Base-by-base conservation (phyloP, 805 yeast species). In the Candida palmyrensis region DNA sequence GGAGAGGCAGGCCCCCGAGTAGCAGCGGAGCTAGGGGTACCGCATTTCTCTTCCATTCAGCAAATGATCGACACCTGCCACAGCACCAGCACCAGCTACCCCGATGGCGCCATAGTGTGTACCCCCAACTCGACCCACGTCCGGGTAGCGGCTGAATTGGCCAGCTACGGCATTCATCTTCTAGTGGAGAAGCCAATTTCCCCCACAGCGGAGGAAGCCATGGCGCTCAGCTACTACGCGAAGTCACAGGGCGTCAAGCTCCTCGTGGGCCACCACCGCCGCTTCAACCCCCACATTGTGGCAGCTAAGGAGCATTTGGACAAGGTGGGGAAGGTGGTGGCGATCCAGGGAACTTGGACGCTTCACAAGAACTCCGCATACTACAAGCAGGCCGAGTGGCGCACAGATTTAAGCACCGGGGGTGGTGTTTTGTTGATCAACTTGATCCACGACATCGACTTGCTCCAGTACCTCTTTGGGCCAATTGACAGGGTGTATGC, bases 51-150 rank as follows among this genome's bases (percentile, higher is more conserved):
- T 16, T 43, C 41, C 24, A 37, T 62, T 25, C 47, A 49, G 9
- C 55, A 55, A 16, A 38, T 61, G 43, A 49, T 58, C 23, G 31
- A 35, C 2, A 46, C 49, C 36, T 52, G 59, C 29, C 48, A 57
- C 8, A 24, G 43, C 20, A 36, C 41, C 13, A 22, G 42, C 8
- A 38, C 51, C n/a, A 33, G 36, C 3, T 52, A 46, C 18, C 71
- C 71, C 1, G 55, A 59, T 29, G 71, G 62, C 1, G 71, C 68
- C 15, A 57, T 65, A 11, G 49, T 65, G 17, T 59, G 64, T 12
- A 64, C 70, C 5, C 71, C 70, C 4, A 65, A 63, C 40, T 62
- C 61, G 33, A 59, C 68, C 4, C 71, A 65, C 41, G 51, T 64
- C 12, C 41, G 47, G 10, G 44, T 64, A 23, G 55, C 59, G 5